Conservation (phyloP, 2,329 filamentous ascomycete genomes). For the Nemania sp. region DNA sequence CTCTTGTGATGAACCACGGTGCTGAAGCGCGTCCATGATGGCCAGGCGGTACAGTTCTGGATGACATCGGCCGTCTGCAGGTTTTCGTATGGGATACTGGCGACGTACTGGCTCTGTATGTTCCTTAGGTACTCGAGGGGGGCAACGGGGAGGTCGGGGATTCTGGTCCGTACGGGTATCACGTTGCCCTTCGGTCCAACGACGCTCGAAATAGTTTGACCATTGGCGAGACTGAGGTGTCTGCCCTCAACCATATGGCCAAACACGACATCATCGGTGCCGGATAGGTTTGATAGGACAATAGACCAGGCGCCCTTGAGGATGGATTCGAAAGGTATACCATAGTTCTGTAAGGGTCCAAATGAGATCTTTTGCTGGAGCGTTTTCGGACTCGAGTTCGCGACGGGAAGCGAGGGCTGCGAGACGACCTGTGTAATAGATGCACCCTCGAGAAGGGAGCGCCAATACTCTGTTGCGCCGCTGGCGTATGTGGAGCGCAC, state of each 20-base stretch:
- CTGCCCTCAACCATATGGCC: slow-evolving; percentile 58
- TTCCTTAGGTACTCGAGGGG: slow-evolving; percentile 54
- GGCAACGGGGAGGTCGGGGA: slow-evolving; percentile 50
- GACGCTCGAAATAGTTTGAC: slow-evolving; percentile 60
- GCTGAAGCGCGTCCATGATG: slow-evolving; percentile 58
- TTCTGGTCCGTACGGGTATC: slow-evolving; percentile 54
- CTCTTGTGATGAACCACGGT: slow-evolving; percentile 58
- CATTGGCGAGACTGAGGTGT: slow-evolving; percentile 47
- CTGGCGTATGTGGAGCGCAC: slow-evolving; percentile 44
- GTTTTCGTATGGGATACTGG: slow-evolving; percentile 54
- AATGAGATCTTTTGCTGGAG: slow-evolving; percentile 48
- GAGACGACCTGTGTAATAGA: slow-evolving; percentile 52
- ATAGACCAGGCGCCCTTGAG: slow-evolving; percentile 64
- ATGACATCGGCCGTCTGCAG: slow-evolving; percentile 58
- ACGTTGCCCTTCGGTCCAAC: slow-evolving; percentile 54
- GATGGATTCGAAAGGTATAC: slow-evolving; percentile 56
- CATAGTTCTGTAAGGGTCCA: slow-evolving; percentile 48
- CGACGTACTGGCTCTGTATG: slow-evolving; percentile 54
- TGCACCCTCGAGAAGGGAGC: slow-evolving; percentile 49
- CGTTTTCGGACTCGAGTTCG: slow-evolving; percentile 46
- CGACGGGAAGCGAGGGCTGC: slow-evolving; percentile 47
- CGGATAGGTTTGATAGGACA: slow-evolving; percentile 56
- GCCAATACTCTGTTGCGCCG: slow-evolving; percentile 53
- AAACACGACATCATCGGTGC: slow-evolving; percentile 57
- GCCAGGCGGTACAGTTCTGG: slow-evolving; percentile 58